phyloP scores from a whole-genome alignment of 176 grass and related monocot species.

The Triticum aestivum region IWGSC_CS_RefSeq_v2.1 NC_057801.1:542421916-542422415 shows the following conservation, averaged over 20 bases:
- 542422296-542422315: neutral
- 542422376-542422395: neutral
- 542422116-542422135: neutral
- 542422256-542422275: neutral
- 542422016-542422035: neutral
- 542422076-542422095: constrained; percentile 18
- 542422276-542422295: neutral
- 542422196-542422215: neutral
- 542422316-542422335: constrained; percentile 13
- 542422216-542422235: constrained; percentile 3
- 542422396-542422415: neutral
- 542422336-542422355: neutral
- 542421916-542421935: constrained; percentile 77
- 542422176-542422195: neutral
- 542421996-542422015: constrained; percentile 11
- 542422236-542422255: constrained; percentile 24
- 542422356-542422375: neutral
- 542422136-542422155: neutral
- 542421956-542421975: constrained; percentile 26
- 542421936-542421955: constrained; percentile 23
- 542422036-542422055: constrained; percentile 25
- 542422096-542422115: constrained; percentile 7
- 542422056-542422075: neutral
- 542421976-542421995: neutral
- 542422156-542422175: constrained; percentile 8